phyloP scores from a whole-genome alignment of 805 yeast species.

The Priceomyces melissophilus region DNA sequence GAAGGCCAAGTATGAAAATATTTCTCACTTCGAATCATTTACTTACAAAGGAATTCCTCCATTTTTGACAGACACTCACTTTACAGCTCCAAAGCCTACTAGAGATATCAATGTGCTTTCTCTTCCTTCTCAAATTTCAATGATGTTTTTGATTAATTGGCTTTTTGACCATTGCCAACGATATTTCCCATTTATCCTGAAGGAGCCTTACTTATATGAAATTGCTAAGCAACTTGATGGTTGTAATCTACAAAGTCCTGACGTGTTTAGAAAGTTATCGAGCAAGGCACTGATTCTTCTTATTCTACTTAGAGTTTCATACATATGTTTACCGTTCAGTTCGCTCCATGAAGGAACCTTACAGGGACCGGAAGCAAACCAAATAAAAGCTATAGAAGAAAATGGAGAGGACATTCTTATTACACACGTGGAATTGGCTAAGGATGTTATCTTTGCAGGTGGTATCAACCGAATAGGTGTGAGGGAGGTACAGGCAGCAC shows the following conservation, averaged over 20 bases:
- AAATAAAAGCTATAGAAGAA: too few relatives aligned
- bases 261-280: not conserved
- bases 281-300: constrained; percentile 34
- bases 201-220: constrained; percentile 40
- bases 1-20: not conserved
- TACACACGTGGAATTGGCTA: constrained; percentile 2
- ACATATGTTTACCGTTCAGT: constrained; percentile 31
- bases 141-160: constrained; percentile 41
- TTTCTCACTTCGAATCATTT: too few relatives aligned
- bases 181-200: constrained; percentile 49
- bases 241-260: not conserved
- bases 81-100: not conserved
- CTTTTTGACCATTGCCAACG: constrained; percentile 46
- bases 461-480: not conserved
- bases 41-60: too few relatives aligned
- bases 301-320: constrained; percentile 40
- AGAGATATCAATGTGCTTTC: not conserved
- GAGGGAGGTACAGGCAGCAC: constrained; percentile 5
- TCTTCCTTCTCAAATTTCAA: constrained; percentile 36
- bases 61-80: too few relatives aligned
- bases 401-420: not conserved
- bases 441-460: not conserved
- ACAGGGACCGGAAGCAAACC: too few relatives aligned
- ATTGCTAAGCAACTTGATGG: constrained; percentile 19
- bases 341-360: not conserved